A percentile compares a stretch with the other conserved stretches of the same genome.
These are phyloP conservation scores for Lodderomyces orthopsilosis DNA, from an alignment of 1,139 yeast genomes.

Conservation along the genomic window DNA sequence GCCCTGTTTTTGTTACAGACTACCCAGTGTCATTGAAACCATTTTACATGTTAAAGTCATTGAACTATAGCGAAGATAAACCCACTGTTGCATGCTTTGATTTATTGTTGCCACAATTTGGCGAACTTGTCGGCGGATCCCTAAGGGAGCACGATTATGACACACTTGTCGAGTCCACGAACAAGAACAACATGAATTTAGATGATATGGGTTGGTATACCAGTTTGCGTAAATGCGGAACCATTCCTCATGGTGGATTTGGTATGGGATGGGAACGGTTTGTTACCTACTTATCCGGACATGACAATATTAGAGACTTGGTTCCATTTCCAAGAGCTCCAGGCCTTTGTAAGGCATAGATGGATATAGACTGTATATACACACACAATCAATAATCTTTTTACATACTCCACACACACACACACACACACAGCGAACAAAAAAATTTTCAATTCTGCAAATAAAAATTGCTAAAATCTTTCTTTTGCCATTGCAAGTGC, in stretches of 20 bases:
- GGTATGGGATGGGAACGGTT: conserved; percentile 94
- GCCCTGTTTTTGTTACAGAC: conserved; percentile 87
- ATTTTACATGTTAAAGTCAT: conserved; percentile 75
- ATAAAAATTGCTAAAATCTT: conserved; percentile 4
- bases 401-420: not conserved
- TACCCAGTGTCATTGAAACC: conserved; percentile 82
- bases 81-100: conserved; percentile 90
- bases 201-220: conserved; percentile 78
- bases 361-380: not conserved
- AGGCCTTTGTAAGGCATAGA: conserved; percentile 32
- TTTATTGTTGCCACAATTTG: conserved; percentile 81
- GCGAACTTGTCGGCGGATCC: conserved; percentile 97
- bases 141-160: conserved; percentile 72
- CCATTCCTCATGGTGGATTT: conserved; percentile 94
- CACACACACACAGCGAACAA: conserved; percentile 2
- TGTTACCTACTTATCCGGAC: conserved; percentile 66
- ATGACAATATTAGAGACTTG: conserved; percentile 80
- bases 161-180: conserved; percentile 48
- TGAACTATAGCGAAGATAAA: conserved; percentile 25
- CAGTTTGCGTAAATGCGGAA: conserved; percentile 69
- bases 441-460: conserved; percentile 5
- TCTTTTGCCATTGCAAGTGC: conserved; percentile 4
- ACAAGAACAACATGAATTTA: conserved; percentile 49
- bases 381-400: conserved; percentile 1
- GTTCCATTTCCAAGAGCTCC: conserved; percentile 71